Evolutionary conservation across 2,329 filamentous ascomycete genomes (phyloP).

Genomic region (Chaetothyriales sp.): DNA sequence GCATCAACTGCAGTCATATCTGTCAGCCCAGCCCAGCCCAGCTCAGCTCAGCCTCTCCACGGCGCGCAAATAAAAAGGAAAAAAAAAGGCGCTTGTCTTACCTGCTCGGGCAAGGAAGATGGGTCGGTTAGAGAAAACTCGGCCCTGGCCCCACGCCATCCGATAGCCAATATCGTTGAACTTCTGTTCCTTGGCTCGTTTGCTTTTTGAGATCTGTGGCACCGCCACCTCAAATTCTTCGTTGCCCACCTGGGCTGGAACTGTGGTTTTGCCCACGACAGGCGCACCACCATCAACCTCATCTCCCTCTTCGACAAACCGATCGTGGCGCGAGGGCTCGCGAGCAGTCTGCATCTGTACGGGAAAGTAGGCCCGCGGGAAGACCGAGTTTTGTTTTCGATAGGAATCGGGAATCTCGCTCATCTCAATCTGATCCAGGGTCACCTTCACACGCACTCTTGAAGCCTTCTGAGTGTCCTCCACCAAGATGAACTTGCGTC

Average conservation of each 20-base stretch:
- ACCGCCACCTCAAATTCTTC: slow-evolving; percentile 65
- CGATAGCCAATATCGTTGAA: slow-evolving; percentile 87
- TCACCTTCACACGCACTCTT: slow-evolving; percentile 76
- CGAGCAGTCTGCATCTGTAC: slow-evolving; percentile 83
- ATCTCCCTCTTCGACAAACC: slow-evolving; percentile 60
- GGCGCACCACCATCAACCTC: slow-evolving; percentile 28
- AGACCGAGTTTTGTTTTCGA: slow-evolving; percentile 78
- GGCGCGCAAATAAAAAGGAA: slow-evolving; percentile 4
- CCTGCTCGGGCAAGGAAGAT: slow-evolving; percentile 82
- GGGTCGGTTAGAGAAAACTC: slow-evolving; percentile 74
- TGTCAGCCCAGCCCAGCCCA: neutral
- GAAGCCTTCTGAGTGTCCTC: slow-evolving; percentile 73
- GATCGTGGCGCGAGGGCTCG: slow-evolving; percentile 53
- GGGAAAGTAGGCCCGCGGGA: slow-evolving; percentile 80
- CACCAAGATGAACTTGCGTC: slow-evolving; percentile 91
- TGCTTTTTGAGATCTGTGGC: slow-evolving; percentile 55
- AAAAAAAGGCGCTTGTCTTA: slow-evolving; percentile 36
- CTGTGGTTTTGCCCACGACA: slow-evolving; percentile 34
- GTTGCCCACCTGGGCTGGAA: slow-evolving; percentile 49
- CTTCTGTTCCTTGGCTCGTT: slow-evolving; percentile 69
- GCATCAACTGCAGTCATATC: slow-evolving; percentile 56
- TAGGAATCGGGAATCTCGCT: slow-evolving; percentile 94
- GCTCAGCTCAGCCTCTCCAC: neutral
- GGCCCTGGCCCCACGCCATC: slow-evolving; percentile 92
- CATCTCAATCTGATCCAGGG: slow-evolving; percentile 84